These are phyloP conservation scores for Coprinopsis strossmayeri DNA, from an alignment of 768 basidiomycete species.

Conservation along the genomic window DNA sequence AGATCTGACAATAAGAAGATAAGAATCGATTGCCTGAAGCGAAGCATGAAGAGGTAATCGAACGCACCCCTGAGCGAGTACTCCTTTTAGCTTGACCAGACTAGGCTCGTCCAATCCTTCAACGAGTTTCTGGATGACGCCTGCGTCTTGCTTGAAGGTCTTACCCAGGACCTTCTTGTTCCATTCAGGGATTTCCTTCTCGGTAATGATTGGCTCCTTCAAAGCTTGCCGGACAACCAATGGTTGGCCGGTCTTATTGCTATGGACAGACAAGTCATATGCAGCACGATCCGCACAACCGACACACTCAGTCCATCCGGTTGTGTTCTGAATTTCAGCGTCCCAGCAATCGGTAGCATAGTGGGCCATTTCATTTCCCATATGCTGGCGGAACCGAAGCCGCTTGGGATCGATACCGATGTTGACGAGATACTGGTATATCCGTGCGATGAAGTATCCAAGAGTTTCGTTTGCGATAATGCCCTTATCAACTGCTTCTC, in stretches of 20 bases:
- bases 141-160: conserved; percentile 83
- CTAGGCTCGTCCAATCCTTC: conserved; percentile 60
- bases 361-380: conserved; percentile 99
- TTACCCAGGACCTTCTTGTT: conserved; percentile 89
- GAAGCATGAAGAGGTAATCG: conserved; percentile 1
- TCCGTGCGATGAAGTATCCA: conserved; percentile 94
- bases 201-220: conserved; percentile 77
- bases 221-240: conserved; percentile 83
- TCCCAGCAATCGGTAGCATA: conserved; percentile 99
- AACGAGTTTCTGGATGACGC: conserved; percentile 54
- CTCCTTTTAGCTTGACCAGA: conserved; percentile 58
- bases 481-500: conserved; percentile 82
- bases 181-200: conserved; percentile 72
- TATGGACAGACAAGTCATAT: conserved; percentile 91
- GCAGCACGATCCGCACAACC: conserved; percentile 98
- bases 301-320: conserved; percentile 96
- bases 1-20: conserved; percentile 29
- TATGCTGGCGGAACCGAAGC: conserved; percentile 94
- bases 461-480: conserved; percentile 96
- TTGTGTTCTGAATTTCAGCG: conserved; percentile 90
- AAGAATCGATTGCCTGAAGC: neutral
- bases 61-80: conserved; percentile 69
- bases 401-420: conserved; percentile 84
- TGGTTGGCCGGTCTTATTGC: conserved; percentile 74
- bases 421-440: conserved; percentile 81